phyloP scores from a whole-genome alignment of 202 grass and related monocot species.

The Brachypodium distachyon region DNA sequence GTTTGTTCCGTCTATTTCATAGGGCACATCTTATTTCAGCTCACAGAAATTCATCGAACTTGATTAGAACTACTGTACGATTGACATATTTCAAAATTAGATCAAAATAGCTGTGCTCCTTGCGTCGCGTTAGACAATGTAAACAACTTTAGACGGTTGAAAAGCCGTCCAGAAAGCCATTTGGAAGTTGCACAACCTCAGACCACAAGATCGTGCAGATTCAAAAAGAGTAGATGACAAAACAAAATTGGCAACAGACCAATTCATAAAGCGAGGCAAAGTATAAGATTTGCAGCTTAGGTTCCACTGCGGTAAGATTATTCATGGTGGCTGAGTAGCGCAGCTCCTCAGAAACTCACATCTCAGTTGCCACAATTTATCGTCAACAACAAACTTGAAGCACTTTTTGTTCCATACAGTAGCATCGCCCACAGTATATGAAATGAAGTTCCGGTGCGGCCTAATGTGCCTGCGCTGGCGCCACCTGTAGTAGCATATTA shows the following conservation, averaged over 20 bases:
- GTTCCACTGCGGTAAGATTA: constrained; percentile 27
- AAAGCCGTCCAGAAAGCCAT: too few relatives aligned
- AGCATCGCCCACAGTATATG: background rate
- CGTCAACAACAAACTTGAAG: background rate
- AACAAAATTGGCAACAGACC: background rate
- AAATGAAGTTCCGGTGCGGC: background rate
- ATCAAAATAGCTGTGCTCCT: too few relatives aligned
- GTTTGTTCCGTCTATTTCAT: too few relatives aligned
- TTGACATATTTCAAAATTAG: too few relatives aligned
- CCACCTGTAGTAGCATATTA: constrained; percentile 17
- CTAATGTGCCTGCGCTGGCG: constrained; percentile 11
- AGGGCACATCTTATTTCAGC: too few relatives aligned
- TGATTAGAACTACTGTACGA: too few relatives aligned
- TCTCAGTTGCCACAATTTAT: constrained; percentile 17
- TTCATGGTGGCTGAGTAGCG: constrained; percentile 12
- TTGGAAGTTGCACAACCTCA: background rate
- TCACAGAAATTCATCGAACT: too few relatives aligned
- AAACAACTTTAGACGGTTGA: background rate
- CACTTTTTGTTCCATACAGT: too few relatives aligned
- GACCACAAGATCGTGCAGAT: background rate
- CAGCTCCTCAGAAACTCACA: background rate
- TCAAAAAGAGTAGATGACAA: background rate
- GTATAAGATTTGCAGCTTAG: background rate
- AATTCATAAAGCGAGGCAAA: background rate
- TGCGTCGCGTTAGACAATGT: too few relatives aligned